These are phyloP conservation scores for Cucurbita moschata DNA, from an alignment of 306 rosid species.

Conservation along the genomic window DNA sequence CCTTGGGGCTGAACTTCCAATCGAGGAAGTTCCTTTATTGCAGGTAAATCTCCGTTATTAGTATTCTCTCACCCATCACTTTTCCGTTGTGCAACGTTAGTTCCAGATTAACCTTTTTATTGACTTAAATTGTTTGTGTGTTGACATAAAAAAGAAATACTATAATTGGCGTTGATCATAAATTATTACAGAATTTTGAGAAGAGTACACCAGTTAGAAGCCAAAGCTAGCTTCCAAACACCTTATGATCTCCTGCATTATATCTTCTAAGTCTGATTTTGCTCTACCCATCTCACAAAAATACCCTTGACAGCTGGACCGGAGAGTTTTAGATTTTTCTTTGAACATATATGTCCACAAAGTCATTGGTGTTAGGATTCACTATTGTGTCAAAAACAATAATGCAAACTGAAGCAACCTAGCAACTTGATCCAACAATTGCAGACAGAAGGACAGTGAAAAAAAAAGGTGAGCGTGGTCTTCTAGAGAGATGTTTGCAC, in stretches of 20 bases:
- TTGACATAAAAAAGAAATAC: neutral
- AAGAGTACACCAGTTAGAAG: neutral
- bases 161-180: neutral
- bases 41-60: constrained; percentile 39
- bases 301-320: neutral
- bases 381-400: neutral
- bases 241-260: neutral
- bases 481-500: neutral
- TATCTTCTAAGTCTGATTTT: neutral
- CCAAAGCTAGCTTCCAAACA: neutral
- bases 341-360: neutral
- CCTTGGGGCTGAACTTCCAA: constrained; percentile 99
- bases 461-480: neutral
- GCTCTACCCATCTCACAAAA: neutral
- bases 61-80: neutral
- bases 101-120: neutral
- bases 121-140: neutral
- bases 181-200: neutral
- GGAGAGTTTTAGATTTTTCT: neutral
- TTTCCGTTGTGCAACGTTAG: neutral
- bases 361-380: neutral
- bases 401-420: neutral
- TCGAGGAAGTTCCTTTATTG: constrained; percentile 89
- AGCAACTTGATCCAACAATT: neutral
- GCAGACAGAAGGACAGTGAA: neutral